Base-by-base conservation (phyloP, 768 basidiomycete genomes). In the Agaricus blazei region DNA sequence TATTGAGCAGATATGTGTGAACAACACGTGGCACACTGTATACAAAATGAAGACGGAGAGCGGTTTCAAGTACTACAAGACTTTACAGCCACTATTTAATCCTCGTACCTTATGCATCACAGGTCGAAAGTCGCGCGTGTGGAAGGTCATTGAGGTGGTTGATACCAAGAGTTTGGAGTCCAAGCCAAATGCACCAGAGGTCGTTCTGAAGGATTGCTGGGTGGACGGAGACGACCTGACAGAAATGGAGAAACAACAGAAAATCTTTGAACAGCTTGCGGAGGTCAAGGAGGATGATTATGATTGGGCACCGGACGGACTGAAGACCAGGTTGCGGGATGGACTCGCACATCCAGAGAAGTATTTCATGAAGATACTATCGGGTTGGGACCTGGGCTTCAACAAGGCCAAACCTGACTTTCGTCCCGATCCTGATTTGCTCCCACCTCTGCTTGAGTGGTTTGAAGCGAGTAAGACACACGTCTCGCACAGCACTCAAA, bases 231-330 rank as follows among this genome's bases (percentile, higher is more conserved):
- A 28, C 15, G 29, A 27, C 3, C 19, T 19, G 1, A 58, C 60
- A 1, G 62, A 64, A 27, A n/a, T 23, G 15, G 36, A 62, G 27
- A 59, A 60, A 28, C 63, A 63, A 40, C 11, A 48, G 1, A 37
- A 19, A 9, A 57, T 65, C 24, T 59, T 60, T 36, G n/a, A 51
- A 1, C 44, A 48, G 14, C 40, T 61, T 23, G 34, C 59, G 12
- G 24, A 47, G n/a, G 26, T 51, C 8, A 37, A 51, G 8, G 27
- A 51, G 34, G 14, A 46, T 1, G 37, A 26, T 49, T 38, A 58
- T 9, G 11, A 19, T 6, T 43, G 52, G 54, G 31, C 48, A 27
- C 8, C 9, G 7, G 26, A 28, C 4, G 46, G n/a, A 26, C 50
- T 59, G n/a, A 23, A 38, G 1, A n/a, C n/a, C 2, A 15, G 19